A percentile compares a stretch with the other conserved stretches of the same genome.
phyloP scores from a whole-genome alignment of 2,329 filamentous ascomycete genomes.

The Xylariaceae sp. region DNA sequence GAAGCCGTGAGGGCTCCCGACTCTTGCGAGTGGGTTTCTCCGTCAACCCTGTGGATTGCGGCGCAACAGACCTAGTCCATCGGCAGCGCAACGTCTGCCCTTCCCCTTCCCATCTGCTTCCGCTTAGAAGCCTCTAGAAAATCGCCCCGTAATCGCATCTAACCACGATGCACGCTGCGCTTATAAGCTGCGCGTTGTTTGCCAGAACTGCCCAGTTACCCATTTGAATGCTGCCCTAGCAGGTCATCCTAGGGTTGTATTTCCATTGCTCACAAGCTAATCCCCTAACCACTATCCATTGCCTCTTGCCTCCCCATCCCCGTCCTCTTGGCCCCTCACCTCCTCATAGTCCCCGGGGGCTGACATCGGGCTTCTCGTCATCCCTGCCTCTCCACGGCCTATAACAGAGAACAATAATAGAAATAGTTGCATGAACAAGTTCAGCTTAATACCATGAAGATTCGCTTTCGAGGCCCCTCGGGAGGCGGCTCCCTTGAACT shows the following conservation, averaged over 20 bases:
- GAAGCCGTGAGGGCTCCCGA: not conserved
- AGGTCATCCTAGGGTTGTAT: not conserved
- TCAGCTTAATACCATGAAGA: constrained; percentile 49
- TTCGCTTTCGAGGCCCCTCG: constrained; percentile 69
- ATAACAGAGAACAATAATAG: not conserved
- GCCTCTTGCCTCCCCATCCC: not conserved
- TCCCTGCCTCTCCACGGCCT: not conserved
- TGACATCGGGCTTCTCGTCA: not conserved
- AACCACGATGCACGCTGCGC: constrained; percentile 2
- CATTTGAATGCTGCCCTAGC: no score
- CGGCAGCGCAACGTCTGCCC: not conserved
- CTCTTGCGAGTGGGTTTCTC: not conserved
- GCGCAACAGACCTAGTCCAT: no score
- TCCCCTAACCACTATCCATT: not conserved
- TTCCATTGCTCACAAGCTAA: not conserved
- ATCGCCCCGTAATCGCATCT: constrained; percentile 2
- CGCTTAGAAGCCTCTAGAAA: constrained; percentile 10
- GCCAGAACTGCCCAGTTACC: constrained; percentile 1
- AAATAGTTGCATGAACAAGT: not conserved
- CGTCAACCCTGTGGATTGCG: no score
- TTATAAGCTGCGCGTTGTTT: not conserved
- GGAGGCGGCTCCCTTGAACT: constrained; percentile 68
- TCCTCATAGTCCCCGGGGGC: not conserved
- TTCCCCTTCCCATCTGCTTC: not conserved
- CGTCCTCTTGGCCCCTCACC: not conserved